Percentiles rank a stretch among this genome's conserved stretches.
These are phyloP conservation scores for Penicillium egyptiacum DNA, from an alignment of 495 filamentous ascomycete species.

Conservation along the genomic window DNA sequence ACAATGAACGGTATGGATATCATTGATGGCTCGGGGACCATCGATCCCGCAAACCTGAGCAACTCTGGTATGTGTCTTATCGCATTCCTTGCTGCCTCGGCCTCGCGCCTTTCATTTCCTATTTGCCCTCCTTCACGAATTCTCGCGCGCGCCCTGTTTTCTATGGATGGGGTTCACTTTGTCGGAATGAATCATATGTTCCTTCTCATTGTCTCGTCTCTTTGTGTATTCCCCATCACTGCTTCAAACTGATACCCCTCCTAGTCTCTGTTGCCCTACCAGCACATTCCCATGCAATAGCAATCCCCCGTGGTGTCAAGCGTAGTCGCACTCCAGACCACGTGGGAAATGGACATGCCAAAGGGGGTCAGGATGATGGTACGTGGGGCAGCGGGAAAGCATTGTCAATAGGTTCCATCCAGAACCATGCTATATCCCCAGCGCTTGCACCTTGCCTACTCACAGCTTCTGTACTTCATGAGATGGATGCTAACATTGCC, in stretches of 20 bases:
- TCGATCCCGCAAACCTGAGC: slow-evolving; percentile 75
- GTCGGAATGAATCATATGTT: slow-evolving; percentile 2
- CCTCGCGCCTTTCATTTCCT: slow-evolving; percentile 16
- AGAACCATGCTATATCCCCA: slow-evolving; percentile 4
- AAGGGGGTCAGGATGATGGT: slow-evolving; percentile 79
- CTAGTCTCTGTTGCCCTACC: slow-evolving; percentile 46
- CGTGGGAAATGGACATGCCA: slow-evolving; percentile 59
- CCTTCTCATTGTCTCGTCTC: background rate
- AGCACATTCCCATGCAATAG: slow-evolving; percentile 43
- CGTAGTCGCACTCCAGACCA: slow-evolving; percentile 88
- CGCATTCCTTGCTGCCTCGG: slow-evolving; percentile 17
- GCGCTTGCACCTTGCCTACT: slow-evolving; percentile 3
- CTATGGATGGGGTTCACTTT: background rate
- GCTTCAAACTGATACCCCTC: slow-evolving; percentile 43
- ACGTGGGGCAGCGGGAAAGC: slow-evolving; percentile 49
- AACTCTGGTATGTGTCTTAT: slow-evolving; percentile 53
- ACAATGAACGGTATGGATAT: slow-evolving; percentile 64
- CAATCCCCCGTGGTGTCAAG: slow-evolving; percentile 78
- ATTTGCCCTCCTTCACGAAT: slow-evolving; percentile 3
- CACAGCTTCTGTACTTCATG: background rate
- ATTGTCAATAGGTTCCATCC: slow-evolving; percentile 8
- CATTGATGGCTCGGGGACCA: slow-evolving; percentile 73
- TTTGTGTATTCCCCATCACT: slow-evolving; percentile 20
- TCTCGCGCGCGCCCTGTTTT: background rate
- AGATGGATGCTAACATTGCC: slow-evolving; percentile 18